Base-by-base conservation (phyloP, 192 early-diverging fungal species). In the Phycomyces blakesleeanus region DNA sequence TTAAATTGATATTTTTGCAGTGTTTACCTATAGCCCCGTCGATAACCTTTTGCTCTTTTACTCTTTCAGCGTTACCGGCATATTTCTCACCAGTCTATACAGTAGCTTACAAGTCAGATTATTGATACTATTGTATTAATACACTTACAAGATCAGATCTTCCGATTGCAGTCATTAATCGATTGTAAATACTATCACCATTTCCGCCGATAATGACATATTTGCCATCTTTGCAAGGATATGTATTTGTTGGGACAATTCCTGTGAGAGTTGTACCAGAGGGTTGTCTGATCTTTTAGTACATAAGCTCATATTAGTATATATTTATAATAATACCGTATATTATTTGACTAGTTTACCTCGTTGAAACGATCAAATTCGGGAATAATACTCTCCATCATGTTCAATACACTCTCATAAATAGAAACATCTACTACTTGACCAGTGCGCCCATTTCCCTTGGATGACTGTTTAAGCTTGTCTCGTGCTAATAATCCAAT, bases 181-280 rank as follows among this genome's bases (percentile, higher is more conserved):
- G 59, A 38, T 80, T 72, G 42, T 78, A 81, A 12, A 81, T 78
- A 37, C 68, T 64, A 60, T 81, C 79, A 9, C 78, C 75, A 42
- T 81, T 81, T 21, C 74, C 79, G 22, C 79, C 79, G 42, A 81
- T 81, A 50, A 81, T 78, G 16, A 81, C 77, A 64, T 78, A 61
- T 53, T 79, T 79, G 16, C 66, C 66, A 55, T 76, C 79, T 20
- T 62, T 62, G 57, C 77, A 78, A 8, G 64, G 74, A 47, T 78
- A 81, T 0, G 73, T 76, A 25, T 78, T 74, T 1, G 76, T 81
- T 25, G 79, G 76, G 15, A 78, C 76, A 58, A 81, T 81, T 21
- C 79, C 79, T 12, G 79, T 81, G 3, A 81, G 68, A 0, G 78
- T 80, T 14, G 76, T 81, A 24, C 78, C 78, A 21, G 79, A 81